phyloP scores from a whole-genome alignment of 352 stramenopile species.

The Pythium dissotocum region DNA sequence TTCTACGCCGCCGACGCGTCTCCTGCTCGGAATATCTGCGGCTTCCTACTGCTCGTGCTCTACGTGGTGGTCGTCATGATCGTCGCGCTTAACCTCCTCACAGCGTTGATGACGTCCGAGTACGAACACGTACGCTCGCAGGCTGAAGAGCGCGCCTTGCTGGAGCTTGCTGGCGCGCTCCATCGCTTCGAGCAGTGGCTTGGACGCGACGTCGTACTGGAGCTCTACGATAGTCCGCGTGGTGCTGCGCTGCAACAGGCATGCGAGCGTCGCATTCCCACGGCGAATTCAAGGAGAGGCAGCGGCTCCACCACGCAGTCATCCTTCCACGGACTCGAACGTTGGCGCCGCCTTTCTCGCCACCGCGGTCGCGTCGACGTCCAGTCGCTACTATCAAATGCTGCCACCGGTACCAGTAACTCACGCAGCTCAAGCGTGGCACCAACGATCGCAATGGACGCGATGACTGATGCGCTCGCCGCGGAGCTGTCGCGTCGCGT shows the following conservation, averaged over 20 bases:
- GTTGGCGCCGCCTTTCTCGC: constrained; percentile 1
- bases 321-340: constrained; percentile 9
- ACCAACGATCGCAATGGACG: neutral
- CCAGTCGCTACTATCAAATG: neutral
- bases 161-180: constrained; percentile 46
- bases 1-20: constrained; percentile 44
- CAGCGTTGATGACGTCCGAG: constrained; percentile 61
- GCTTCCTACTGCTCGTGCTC: constrained; percentile 43
- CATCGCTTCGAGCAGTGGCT: constrained; percentile 63
- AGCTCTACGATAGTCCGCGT: constrained; percentile 39
- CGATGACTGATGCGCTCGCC: constrained; percentile 1
- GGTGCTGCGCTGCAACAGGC: constrained; percentile 35
- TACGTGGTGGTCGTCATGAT: constrained; percentile 64
- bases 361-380: constrained; percentile 4
- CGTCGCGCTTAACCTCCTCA: constrained; percentile 54
- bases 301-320: constrained; percentile 1
- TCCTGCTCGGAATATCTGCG: constrained; percentile 40
- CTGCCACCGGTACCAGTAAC: neutral
- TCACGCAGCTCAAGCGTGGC: neutral
- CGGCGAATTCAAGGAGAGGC: neutral
- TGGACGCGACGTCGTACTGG: constrained; percentile 33
- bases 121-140: constrained; percentile 55
- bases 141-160: constrained; percentile 50
- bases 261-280: constrained; percentile 24
- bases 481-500: constrained; percentile 14